Base-by-base conservation (phyloP, 257 asterid genomes). In the Asclepias syriaca region DNA sequence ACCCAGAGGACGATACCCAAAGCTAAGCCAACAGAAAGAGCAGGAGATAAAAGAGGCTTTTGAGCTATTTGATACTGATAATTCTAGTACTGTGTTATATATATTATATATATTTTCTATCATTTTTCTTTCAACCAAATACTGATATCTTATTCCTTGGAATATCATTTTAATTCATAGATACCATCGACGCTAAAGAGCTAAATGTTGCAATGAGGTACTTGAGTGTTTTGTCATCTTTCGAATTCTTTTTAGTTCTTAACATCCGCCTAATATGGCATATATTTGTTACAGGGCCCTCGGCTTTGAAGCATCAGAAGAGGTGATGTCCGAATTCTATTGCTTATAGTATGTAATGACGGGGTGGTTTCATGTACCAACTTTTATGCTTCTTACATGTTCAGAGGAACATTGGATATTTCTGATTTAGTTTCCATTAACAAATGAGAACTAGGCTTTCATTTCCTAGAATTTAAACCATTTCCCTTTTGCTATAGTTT, bases 201-300 rank as follows among this genome's bases (percentile, higher is more conserved):
- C 84, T 94, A 79, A 94, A 94, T 83, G 98, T 91, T 79, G 98
- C 96, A 58, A 94, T 94, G 98, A 94, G 98, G 98, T 92, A 70
- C 66, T 39, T 55, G 71, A 55, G 37, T 67, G 57, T 54, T 73
- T 73, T 37, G 10, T 54, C 40, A 49, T 34, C 66, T 32, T 51
- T 19, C 54, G 4, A 69, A 16, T 8, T 43, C 60, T 22, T 65
- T 55, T 21, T 66, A 10, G 58, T 66, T 68, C 60, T 69, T 21
- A 49, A 24, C 15, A 12, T 54, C 46, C 5, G 21, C 49, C 68
- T 71, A 10, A 21, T 37, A 72, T 81, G 32, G 69, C 69, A 0
- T 77, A 55, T 29, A 79, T 81, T 48, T 39, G 66, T 86, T 85
- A 49, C 89, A 91, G 98, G 96, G 96, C 97, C 75, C 97, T 94